Percentiles rank a stretch among this genome's conserved stretches.
Evolutionary conservation across 768 basidiomycete species (phyloP).

Genomic region (Tylopilus plumbeoviolaceoides): DNA sequence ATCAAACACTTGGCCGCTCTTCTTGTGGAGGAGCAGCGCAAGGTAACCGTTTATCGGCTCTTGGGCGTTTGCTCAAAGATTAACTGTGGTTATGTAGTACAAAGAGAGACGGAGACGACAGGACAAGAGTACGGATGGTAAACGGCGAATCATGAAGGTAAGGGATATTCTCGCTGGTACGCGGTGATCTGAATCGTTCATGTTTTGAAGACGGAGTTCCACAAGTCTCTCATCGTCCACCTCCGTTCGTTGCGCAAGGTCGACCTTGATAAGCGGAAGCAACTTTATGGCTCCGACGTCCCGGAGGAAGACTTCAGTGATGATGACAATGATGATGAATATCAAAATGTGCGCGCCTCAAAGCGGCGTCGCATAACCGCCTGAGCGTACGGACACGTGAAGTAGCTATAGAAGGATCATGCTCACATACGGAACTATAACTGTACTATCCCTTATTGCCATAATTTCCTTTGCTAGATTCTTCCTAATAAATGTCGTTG

Average conservation of each 20-base stretch:
- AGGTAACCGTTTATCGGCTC: constrained; percentile 39
- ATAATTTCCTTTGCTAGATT: constrained; percentile 29
- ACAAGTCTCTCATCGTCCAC: constrained; percentile 54
- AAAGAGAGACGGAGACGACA: constrained; percentile 57
- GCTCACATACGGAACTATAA: constrained; percentile 21
- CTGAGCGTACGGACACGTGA: constrained; percentile 21
- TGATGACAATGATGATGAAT: constrained; percentile 34
- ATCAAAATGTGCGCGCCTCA: constrained; percentile 26
- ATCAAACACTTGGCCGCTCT: constrained; percentile 60
- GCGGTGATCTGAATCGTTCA: neutral
- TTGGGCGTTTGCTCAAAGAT: constrained; percentile 1
- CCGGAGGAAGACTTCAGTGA: constrained; percentile 35
- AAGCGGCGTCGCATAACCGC: constrained; percentile 30
- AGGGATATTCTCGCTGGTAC: constrained; percentile 9
- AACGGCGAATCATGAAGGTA: constrained; percentile 59
- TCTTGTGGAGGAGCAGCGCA: constrained; percentile 63
- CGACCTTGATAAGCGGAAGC: constrained; percentile 49
- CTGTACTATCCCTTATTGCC: constrained; percentile 22
- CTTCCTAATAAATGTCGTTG: constrained; percentile 24
- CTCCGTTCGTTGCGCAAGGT: constrained; percentile 59
- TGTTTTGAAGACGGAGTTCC: constrained; percentile 56
- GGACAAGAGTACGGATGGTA: constrained; percentile 45
- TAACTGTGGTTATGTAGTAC: constrained; percentile 40
- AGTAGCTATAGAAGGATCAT: constrained; percentile 10
- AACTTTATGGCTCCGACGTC: constrained; percentile 38